These are phyloP conservation scores for Coemansia sp. DNA, from an alignment of 192 early-diverging fungal species.

Conservation along the genomic window DNA sequence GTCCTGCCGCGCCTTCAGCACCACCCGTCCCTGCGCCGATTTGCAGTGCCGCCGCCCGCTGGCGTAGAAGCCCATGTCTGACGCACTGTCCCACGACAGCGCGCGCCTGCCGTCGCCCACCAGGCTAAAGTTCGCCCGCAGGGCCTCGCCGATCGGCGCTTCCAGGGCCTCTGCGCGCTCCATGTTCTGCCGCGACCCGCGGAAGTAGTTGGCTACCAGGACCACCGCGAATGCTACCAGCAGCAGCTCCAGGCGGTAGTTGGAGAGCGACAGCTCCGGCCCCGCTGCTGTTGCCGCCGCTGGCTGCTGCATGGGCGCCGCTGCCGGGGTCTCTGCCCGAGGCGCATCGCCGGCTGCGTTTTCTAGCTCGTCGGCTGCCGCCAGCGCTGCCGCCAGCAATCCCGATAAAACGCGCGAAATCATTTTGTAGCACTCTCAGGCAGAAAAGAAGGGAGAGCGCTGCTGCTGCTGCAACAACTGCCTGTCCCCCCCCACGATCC, in stretches of 20 bases:
- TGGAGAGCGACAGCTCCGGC: slow-evolving; percentile 14
- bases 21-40: slow-evolving; percentile 61
- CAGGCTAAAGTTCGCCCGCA: slow-evolving; percentile 63
- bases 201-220: slow-evolving; percentile 46
- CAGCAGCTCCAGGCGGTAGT: slow-evolving; percentile 32
- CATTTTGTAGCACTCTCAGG: no score
- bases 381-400: slow-evolving; percentile 16
- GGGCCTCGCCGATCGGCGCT: slow-evolving; percentile 23
- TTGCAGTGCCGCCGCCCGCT: slow-evolving; percentile 67
- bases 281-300: background rate
- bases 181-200: slow-evolving; percentile 38
- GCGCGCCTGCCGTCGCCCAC: slow-evolving; percentile 58
- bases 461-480: background rate
- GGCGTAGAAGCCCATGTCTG: slow-evolving; percentile 70
- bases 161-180: slow-evolving; percentile 18
- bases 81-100: slow-evolving; percentile 60
- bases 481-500: background rate
- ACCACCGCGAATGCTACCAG: slow-evolving; percentile 15
- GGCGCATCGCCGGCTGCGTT: slow-evolving; percentile 19
- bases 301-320: background rate
- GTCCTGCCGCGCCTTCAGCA: slow-evolving; percentile 41
- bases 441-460: background rate
- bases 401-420: no score
- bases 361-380: slow-evolving; percentile 38
- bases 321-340: background rate